phyloP scores from a whole-genome alignment of 768 basidiomycete species.

The Rhizopogon salebrosus region DNA sequence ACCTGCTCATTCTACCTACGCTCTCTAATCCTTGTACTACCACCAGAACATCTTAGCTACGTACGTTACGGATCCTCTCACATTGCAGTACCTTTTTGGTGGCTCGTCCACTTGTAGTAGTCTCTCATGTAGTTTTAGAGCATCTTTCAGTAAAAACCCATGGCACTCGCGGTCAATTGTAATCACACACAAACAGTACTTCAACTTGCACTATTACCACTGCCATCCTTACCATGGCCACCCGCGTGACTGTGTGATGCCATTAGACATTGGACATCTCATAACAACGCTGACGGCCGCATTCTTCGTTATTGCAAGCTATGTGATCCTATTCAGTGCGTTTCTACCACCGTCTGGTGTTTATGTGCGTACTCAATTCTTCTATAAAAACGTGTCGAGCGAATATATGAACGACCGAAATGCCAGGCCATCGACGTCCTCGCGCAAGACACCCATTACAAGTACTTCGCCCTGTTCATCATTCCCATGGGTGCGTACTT shows the following conservation, averaged over 20 bases:
- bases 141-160: conserved; percentile 8
- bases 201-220: conserved; percentile 9
- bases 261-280: conserved; percentile 38
- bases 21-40: conserved; percentile 9
- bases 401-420: conserved; percentile 13
- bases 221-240: conserved; percentile 11
- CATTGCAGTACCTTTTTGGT: conserved; percentile 6
- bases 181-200: conserved; percentile 6
- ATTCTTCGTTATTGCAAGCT: conserved; percentile 54
- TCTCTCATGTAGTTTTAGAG: conserved; percentile 19
- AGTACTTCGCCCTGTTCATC: conserved; percentile 75
- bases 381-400: background rate
- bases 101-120: conserved; percentile 18
- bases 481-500: conserved; percentile 83
- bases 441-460: conserved; percentile 79
- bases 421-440: conserved; percentile 60
- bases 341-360: conserved; percentile 52
- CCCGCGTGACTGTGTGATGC: too few species aligned
- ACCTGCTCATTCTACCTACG: conserved; percentile 29
- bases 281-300: conserved; percentile 40
- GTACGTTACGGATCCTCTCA: conserved; percentile 10
- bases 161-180: conserved; percentile 5
- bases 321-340: conserved; percentile 62
- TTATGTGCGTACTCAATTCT: conserved; percentile 35
- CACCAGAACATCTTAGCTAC: conserved; percentile 8